Conservation (phyloP, 139 green algal species). For the Chlamydomonas eustigma region DNA sequence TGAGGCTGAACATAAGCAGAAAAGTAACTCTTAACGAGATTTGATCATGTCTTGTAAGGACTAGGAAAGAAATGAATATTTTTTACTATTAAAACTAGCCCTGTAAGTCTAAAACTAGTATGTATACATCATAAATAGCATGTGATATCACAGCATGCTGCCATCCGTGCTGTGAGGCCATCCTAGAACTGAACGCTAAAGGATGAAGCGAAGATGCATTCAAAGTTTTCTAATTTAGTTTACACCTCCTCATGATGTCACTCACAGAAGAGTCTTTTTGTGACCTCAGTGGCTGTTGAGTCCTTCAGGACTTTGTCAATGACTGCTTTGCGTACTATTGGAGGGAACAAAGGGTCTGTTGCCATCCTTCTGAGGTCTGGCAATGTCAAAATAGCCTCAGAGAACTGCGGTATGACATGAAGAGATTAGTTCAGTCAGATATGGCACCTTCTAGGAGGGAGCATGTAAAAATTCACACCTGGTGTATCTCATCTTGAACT, state of each 20-base stretch:
- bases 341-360: constrained; percentile 48
- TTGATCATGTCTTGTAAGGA: no score
- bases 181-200: no score
- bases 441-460: not conserved
- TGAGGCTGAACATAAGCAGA: constrained; percentile 14
- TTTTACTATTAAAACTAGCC: no score
- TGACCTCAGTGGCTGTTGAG: constrained; percentile 41
- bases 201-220: no score
- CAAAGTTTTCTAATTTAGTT: no score
- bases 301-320: constrained; percentile 40
- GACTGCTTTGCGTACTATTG: constrained; percentile 35
- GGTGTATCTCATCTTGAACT: constrained; percentile 59
- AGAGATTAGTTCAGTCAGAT: not conserved
- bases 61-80: no score
- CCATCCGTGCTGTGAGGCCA: no score
- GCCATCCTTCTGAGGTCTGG: constrained; percentile 38
- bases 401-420: constrained; percentile 5
- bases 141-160: no score
- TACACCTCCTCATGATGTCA: no score
- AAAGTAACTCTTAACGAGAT: no score
- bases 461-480: constrained; percentile 33
- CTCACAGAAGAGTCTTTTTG: constrained; percentile 45
- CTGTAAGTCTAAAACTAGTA: no score
- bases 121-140: no score
- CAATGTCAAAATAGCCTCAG: constrained; percentile 16